Base-by-base conservation (phyloP, 768 basidiomycete genomes). In the Kwoniella heveanensis region DNA sequence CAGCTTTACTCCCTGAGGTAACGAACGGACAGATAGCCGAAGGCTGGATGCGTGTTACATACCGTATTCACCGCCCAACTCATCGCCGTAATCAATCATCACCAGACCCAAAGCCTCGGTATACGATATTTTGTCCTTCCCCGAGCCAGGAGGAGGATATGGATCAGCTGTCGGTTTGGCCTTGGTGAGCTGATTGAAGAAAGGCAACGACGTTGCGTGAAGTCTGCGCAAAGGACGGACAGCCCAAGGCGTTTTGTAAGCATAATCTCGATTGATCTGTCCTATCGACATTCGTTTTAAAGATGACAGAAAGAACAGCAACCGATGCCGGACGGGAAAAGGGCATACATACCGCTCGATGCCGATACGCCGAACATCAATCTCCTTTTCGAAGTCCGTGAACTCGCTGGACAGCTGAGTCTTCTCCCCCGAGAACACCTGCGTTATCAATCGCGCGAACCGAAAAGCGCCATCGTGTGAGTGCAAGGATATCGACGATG, bases 11-110 rank as follows among this genome's bases (percentile, higher is more conserved):
- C 32, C 36, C n/a, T n/a, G n/a, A n/a, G n/a, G n/a, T n/a, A n/a
- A n/a, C n/a, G n/a, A n/a, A n/a, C n/a, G n/a, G n/a, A n/a, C n/a
- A n/a, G n/a, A n/a, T n/a, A n/a, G n/a, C n/a, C n/a, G n/a, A n/a
- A n/a, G n/a, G n/a, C n/a, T n/a, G n/a, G n/a, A n/a, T n/a, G n/a
- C n/a, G n/a, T n/a, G n/a, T n/a, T n/a, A 47, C 55, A n/a, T n/a
- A 71, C 74, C 74, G 47, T 90, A 91, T 63, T 90, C 88, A 0
- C 86, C 84, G n/a, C 86, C 85, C 73, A 90, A 88, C 72, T 91
- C 86, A 67, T 90, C 89, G 15, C 91, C 91, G 72, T 91, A 89
- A 25, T 85, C 83, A 60, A 91, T 88, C 91, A 93, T 92, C 50
- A 91, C 89, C 57, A 91, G 83, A 0, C 92, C 92, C 10, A 95